These are phyloP conservation scores for Viridothelium virens DNA, from an alignment of 495 filamentous ascomycete species.

Conservation along the genomic window DNA sequence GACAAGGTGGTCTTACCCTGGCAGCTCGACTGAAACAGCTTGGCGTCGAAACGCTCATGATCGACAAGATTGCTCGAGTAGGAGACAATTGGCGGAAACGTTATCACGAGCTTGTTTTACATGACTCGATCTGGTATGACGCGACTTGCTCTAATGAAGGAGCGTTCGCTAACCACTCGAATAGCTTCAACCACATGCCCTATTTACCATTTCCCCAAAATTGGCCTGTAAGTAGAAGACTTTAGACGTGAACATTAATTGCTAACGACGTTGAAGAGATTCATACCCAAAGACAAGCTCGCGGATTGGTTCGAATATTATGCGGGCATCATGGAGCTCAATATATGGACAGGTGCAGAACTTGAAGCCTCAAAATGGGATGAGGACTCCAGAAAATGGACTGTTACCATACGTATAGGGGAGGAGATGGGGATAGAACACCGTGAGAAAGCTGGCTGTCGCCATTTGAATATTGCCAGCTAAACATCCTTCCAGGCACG, in stretches of 20 bases:
- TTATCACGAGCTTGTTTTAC: conserved; percentile 56
- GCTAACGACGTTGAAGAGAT: neutral
- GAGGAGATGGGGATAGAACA: conserved; percentile 38
- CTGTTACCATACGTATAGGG: conserved; percentile 46
- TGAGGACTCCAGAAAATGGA: conserved; percentile 51
- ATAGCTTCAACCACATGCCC: conserved; percentile 27
- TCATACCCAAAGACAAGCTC: conserved; percentile 65
- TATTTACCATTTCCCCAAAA: conserved; percentile 60
- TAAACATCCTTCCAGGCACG: conserved; percentile 37
- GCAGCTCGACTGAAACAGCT: conserved; percentile 69
- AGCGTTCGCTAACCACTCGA: neutral
- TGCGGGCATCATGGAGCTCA: conserved; percentile 63
- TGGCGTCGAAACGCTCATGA: conserved; percentile 52
- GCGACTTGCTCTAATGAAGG: neutral
- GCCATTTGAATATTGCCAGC: neutral
- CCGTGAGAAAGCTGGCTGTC: neutral
- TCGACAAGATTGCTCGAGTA: conserved; percentile 57
- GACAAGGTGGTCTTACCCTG: conserved; percentile 53
- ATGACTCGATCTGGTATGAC: conserved; percentile 64
- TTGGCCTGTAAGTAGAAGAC: conserved; percentile 43
- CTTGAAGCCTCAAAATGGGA: conserved; percentile 48
- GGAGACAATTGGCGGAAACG: conserved; percentile 76
- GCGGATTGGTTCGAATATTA: conserved; percentile 74
- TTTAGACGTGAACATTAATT: neutral
- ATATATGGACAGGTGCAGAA: conserved; percentile 60